A percentile compares a stretch with the other conserved stretches of the same genome.
Evolutionary conservation across 2,329 filamentous ascomycete species (phyloP).

Genomic region (Apiospora koreana): DNA sequence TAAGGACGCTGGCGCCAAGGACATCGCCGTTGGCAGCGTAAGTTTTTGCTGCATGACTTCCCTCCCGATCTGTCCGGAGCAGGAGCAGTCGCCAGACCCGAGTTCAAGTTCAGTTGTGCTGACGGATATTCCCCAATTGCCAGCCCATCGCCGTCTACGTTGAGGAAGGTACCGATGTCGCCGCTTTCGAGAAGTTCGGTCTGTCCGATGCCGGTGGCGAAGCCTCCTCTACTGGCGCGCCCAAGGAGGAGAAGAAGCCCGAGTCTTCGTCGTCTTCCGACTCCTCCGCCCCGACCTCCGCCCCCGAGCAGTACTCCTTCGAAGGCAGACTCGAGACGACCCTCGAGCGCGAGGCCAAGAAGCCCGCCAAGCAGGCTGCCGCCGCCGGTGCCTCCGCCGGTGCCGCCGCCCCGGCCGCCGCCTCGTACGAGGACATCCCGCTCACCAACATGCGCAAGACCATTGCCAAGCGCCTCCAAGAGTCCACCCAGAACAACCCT

Average conservation of each 20-base stretch:
- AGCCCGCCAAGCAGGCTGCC: constrained; percentile 80
- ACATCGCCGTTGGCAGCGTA: constrained; percentile 92
- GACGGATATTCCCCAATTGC: constrained; percentile 15
- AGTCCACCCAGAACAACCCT: constrained; percentile 91
- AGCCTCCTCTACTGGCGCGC: constrained; percentile 59
- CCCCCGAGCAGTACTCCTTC: constrained; percentile 70
- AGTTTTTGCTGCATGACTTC: constrained; percentile 35
- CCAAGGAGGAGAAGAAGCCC: constrained; percentile 67
- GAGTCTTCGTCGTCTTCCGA: constrained; percentile 60
- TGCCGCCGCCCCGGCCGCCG: constrained; percentile 53
- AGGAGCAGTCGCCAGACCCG: not conserved
- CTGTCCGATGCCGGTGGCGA: constrained; percentile 90
- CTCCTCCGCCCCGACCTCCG: constrained; percentile 57
- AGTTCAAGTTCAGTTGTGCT: constrained; percentile 14
- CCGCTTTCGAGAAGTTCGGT: constrained; percentile 86
- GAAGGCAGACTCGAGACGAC: constrained; percentile 79
- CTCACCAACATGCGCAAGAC: constrained; percentile 96
- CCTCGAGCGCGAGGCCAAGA: constrained; percentile 82
- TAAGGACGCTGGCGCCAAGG: constrained; percentile 91
- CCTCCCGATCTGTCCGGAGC: constrained; percentile 2
- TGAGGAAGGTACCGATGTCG: constrained; percentile 85
- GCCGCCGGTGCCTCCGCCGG: constrained; percentile 57
- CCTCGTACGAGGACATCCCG: constrained; percentile 80
- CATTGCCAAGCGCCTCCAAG: constrained; percentile 85
- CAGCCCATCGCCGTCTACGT: constrained; percentile 96